Evolutionary conservation across 2,329 filamentous ascomycete species (phyloP), one percentile per base, ranked within the genome.

Genomic region (Madurella mycetomatis): DNA sequence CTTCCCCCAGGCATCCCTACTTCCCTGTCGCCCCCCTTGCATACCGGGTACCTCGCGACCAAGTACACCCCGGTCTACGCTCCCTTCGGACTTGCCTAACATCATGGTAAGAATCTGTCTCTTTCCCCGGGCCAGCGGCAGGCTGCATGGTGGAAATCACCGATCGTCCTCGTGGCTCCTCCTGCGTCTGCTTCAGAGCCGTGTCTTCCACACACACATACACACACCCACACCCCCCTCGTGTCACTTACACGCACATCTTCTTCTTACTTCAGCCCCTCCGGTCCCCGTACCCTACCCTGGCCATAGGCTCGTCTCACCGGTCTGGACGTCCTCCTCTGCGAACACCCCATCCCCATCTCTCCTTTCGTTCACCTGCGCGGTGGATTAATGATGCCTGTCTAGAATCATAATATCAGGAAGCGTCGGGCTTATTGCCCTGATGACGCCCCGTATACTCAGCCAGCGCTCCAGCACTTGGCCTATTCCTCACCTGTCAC

Each of bases 101-200:
- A 75, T 69, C 67, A 78, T 79, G 76, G 76, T 79, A 77, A 78
- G 76, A 50, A 60, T 40, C 54, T 62, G 44, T 59, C 53, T 66
- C 67, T 66, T 65, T 67, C 63, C 63, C 64, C 67, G 65, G 68
- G 64, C 66, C 66, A 63, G 65, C 70, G 73, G 73, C 68, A 72
- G 67, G 67, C 66, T 74, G 72, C 73, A 76, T 73, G 67, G 66
- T 65, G 69, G 74, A 73, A 73, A 72, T 74, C 68, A 73, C 68
- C 55, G 54, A 58, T 55, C 55, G 41, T 49, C 46, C 53, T 54
- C 51, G 42, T 59, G 51, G 47, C 46, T 60, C 39, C 19, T 49
- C 43, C 16, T 49, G 19, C 51, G 34, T 19, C 49, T 42, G 30
- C 13, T 47, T 53, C 16, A 54, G 50, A 54, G 40, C 57, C 49